Evolutionary conservation across 73 alveolate genomes (phyloP).

Genomic region (Tetrahymena elliotti): DNA sequence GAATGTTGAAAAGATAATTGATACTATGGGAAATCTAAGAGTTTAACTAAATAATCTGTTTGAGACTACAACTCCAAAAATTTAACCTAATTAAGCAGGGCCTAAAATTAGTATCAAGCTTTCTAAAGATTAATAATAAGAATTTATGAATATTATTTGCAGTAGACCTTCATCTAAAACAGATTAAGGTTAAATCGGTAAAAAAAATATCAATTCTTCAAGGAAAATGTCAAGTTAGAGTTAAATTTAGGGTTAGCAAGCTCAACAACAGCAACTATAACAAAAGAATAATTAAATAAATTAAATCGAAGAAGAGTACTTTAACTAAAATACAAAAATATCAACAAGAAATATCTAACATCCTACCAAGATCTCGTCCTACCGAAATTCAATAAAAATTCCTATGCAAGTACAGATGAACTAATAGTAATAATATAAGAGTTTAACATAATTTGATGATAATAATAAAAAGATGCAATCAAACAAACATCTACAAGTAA

Average conservation of each 20-base stretch:
- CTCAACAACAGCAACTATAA: background rate
- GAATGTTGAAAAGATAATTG: background rate
- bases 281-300: background rate
- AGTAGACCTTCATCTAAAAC: background rate
- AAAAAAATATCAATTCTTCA: background rate
- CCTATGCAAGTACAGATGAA: background rate
- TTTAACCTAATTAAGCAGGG: too few relatives aligned
- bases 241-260: background rate
- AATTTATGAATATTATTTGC: background rate
- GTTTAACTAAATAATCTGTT: background rate
- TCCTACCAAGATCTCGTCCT: background rate
- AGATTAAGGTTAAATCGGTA: background rate
- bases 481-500: background rate
- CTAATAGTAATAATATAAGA: background rate
- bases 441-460: background rate
- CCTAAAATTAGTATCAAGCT: background rate
- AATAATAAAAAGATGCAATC: background rate
- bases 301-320: background rate
- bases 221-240: background rate
- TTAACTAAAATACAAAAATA: background rate
- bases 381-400: background rate
- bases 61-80: background rate
- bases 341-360: background rate
- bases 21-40: background rate
- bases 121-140: background rate